A percentile compares a stretch with the other conserved stretches of the same genome.
Evolutionary conservation across 441 rosid species (phyloP).

Genomic region (Gossypium davidsonii): DNA sequence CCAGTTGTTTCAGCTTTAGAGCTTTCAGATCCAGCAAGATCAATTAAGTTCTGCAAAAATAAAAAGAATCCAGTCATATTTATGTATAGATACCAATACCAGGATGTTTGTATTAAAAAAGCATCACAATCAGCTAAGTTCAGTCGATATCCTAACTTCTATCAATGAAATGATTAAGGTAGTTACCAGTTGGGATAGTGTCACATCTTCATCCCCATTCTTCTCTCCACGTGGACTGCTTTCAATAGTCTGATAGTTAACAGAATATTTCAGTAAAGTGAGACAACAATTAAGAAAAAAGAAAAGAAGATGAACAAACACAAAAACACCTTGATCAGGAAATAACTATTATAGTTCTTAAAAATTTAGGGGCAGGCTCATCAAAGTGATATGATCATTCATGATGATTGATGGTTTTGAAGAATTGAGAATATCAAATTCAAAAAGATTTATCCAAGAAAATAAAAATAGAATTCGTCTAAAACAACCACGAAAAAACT

Average conservation of each 20-base stretch:
- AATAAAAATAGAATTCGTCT: not conserved
- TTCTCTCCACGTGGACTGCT: constrained; percentile 51
- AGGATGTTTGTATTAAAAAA: not conserved
- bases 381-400: constrained; percentile 5
- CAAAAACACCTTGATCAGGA: not conserved
- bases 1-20: constrained; percentile 73
- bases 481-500: not conserved
- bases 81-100: constrained; percentile 5
- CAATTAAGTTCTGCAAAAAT: constrained; percentile 51
- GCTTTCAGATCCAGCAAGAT: constrained; percentile 77
- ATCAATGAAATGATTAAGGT: constrained; percentile 2
- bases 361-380: not conserved
- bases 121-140: constrained; percentile 9
- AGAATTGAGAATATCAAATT: not conserved
- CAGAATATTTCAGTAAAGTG: constrained; percentile 2
- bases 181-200: constrained; percentile 58
- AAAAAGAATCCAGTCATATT: constrained; percentile 10
- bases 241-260: constrained; percentile 48
- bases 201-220: constrained; percentile 52
- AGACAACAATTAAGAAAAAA: constrained; percentile 10
- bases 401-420: not conserved
- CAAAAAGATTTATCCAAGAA: not conserved
- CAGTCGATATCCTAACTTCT: constrained; percentile 4
- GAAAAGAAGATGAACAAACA: not conserved
- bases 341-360: not conserved